Conservation (phyloP, 176 grass and related monocot species). For the Pharus latifolius region DNA sequence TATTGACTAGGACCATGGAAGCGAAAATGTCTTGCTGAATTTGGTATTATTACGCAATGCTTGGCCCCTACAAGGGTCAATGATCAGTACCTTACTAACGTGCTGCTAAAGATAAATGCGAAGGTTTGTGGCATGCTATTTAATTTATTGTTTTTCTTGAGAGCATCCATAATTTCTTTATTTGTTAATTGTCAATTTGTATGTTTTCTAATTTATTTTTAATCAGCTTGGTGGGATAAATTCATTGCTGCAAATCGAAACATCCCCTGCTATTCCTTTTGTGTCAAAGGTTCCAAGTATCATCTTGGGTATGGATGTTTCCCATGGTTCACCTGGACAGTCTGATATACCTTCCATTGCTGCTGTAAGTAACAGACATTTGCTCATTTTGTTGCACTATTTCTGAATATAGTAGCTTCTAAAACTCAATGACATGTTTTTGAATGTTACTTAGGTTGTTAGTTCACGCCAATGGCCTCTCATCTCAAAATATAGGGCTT, state of each 20-base stretch:
- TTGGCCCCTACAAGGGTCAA: slow-evolving; percentile 83
- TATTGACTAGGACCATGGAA: slow-evolving; percentile 73
- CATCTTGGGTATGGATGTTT: slow-evolving; percentile 85
- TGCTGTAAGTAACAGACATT: slow-evolving; percentile 37
- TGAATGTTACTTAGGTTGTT: slow-evolving; percentile 67
- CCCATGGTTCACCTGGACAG: slow-evolving; percentile 75
- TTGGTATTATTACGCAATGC: slow-evolving; percentile 91
- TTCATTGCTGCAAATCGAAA: slow-evolving; percentile 56
- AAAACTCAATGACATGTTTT: not conserved
- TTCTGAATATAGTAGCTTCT: not conserved
- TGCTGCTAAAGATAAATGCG: slow-evolving; percentile 83
- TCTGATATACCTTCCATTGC: slow-evolving; percentile 82
- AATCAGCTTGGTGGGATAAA: slow-evolving; percentile 81
- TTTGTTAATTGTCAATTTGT: not conserved
- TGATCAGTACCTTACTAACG: slow-evolving; percentile 86
- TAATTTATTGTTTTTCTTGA: not conserved
- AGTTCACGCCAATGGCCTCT: slow-evolving; percentile 85
- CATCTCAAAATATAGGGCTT: slow-evolving; percentile 82
- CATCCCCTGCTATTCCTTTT: slow-evolving; percentile 40
- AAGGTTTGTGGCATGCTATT: slow-evolving; percentile 31
- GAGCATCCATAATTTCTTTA: not conserved
- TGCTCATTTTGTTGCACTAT: not conserved
- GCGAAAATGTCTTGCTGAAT: slow-evolving; percentile 74
- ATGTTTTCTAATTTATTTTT: not conserved
- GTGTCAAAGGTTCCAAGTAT: slow-evolving; percentile 64